Percentiles rank a stretch among this genome's conserved stretches.
Evolutionary conservation across 371 early-diverging fungal genomes (phyloP).

Genomic region (Lichtheimia ornata): DNA sequence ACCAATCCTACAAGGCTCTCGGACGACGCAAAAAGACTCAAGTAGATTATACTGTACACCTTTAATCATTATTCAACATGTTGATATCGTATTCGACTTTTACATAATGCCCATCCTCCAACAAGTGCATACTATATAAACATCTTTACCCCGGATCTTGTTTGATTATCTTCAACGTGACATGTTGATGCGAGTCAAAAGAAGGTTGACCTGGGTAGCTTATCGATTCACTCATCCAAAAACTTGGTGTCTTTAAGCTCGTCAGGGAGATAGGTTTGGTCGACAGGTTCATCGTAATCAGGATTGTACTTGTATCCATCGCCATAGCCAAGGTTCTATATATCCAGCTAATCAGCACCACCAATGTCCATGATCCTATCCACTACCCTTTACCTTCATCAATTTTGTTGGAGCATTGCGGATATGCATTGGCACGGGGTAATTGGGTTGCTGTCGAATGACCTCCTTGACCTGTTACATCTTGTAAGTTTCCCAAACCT

Average conservation of each 20-base stretch:
- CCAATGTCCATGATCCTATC: background rate
- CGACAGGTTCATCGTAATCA: constrained; percentile 68
- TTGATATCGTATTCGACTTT: no score
- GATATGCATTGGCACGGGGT: constrained; percentile 85
- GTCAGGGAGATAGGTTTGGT: constrained; percentile 79
- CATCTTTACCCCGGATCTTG: no score
- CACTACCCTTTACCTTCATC: constrained; percentile 50
- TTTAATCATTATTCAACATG: no score
- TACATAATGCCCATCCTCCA: no score
- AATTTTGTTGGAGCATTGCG: constrained; percentile 82
- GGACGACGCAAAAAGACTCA: no score
- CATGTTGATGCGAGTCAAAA: no score
- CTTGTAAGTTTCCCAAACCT: background rate
- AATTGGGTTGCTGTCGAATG: constrained; percentile 59
- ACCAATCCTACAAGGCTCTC: no score
- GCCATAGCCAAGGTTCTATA: constrained; percentile 70
- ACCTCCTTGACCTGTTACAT: constrained; percentile 52
- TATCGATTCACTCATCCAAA: constrained; percentile 34
- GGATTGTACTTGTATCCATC: constrained; percentile 87
- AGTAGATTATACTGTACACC: no score
- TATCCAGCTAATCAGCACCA: background rate
- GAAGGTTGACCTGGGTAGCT: no score
- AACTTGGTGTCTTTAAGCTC: constrained; percentile 58
- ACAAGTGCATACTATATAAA: no score
- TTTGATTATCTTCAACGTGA: no score